Base-by-base conservation (phyloP, 768 basidiomycete species). In the Lactarius sanguifluus region DNA sequence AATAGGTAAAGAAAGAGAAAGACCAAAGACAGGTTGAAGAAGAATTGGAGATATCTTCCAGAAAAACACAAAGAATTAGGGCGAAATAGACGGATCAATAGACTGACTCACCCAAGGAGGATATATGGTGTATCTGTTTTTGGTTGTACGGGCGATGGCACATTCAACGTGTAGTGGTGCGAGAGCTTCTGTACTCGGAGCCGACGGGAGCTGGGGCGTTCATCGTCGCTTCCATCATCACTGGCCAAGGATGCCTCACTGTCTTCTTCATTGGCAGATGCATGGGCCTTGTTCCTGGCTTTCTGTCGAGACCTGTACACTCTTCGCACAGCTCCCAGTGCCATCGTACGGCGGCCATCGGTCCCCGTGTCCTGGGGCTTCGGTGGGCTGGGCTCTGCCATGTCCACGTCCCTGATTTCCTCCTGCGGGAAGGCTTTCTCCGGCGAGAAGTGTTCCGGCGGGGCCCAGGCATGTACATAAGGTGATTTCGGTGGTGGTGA, bases 1-100 rank as follows among this genome's bases (percentile, higher is more conserved):
- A 90, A 80, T 65, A 98, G 82, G 74, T 95, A 97, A 68, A 99
- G 79, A 73, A 92, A 90, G 57, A 96, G 79, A 47, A 92, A 72
- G 57, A 94, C 86, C 43, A 98, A 83, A 7, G 91, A 88, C 28
- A 92, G 78, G 76, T 98, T 97, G 80, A 97, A 97, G 77, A 92
- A 86, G 78, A 98, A 93, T 75, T 98, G 96, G 25, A 96, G 80
- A 76, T 98, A 98, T 68, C 92, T 92, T 68, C 32, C 20, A 1
- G 13, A 30, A 36, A 34, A 25, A 41, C 50, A 64, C n/a, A 41
- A 30, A 45, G 13, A 34, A 32, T 36, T 10, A 8, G 47, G 65
- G 52, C 60, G 58, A 59, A 30, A 9, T 59, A 61, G 73, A 67
- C 72, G 50, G 28, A 32, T 65, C 55, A 58, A 28, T 63, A 52